These are phyloP conservation scores for Plasmodium fragile DNA, from an alignment of 169 alveolate species.

Conservation along the genomic window DNA sequence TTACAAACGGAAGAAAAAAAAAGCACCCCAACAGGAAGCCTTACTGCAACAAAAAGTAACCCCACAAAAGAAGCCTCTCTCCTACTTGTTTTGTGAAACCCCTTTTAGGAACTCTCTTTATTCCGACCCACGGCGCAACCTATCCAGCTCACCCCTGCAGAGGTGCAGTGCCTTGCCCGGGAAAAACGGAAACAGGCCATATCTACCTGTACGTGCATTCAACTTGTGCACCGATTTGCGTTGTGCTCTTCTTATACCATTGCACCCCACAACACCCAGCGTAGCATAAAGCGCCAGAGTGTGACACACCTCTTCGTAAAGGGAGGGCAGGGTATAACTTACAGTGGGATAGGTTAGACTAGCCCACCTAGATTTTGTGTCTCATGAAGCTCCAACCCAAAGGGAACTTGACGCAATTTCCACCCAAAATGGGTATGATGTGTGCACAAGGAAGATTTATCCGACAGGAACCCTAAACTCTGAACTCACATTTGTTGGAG, in stretches of 20 bases:
- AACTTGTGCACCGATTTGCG: background rate
- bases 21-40: background rate
- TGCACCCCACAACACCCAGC: background rate
- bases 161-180: background rate
- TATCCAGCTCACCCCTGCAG: background rate
- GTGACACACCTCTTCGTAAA: background rate
- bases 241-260: background rate
- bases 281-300: background rate
- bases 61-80: background rate
- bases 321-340: background rate
- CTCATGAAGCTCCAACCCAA: background rate
- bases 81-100: constrained; percentile 4
- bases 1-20: background rate
- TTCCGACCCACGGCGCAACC: background rate
- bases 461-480: background rate
- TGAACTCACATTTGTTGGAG: background rate
- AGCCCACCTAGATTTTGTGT: background rate
- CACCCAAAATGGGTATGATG: background rate
- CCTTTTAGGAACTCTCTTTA: background rate
- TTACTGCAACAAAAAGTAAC: background rate
- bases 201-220: background rate
- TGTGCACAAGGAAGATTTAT: background rate
- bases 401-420: background rate
- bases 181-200: background rate
- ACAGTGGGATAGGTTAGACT: background rate